phyloP scores from a whole-genome alignment of 208 protist species.

The Wallacemonas rigidus region DNA sequence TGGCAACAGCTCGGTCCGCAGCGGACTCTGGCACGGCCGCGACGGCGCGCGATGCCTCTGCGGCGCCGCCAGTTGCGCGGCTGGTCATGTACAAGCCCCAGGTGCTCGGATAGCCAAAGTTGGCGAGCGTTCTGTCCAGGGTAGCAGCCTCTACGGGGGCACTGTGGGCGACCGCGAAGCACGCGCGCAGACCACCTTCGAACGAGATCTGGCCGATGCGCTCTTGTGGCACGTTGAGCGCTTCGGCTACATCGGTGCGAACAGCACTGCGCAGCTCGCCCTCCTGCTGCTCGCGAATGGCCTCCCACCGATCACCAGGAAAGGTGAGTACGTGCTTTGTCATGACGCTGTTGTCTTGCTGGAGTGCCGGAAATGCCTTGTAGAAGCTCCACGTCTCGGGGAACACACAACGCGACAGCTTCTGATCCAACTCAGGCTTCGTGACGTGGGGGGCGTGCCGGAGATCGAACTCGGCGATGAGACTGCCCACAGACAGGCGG shows the following conservation, averaged over 20 bases:
- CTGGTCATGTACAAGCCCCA: conserved; percentile 31
- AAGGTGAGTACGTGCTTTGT: conserved; percentile 16
- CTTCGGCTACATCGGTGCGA: conserved; percentile 2
- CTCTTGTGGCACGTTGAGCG: conserved; percentile 3
- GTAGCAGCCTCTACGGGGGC: neutral
- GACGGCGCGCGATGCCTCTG: neutral
- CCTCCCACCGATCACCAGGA: conserved; percentile 8
- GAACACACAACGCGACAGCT: conserved; percentile 11
- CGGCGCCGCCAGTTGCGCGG: neutral
- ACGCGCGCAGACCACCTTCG: conserved; percentile 26
- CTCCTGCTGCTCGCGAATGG: conserved; percentile 17
- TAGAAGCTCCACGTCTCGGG: conserved; percentile 20
- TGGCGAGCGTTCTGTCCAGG: conserved; percentile 20
- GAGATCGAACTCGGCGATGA: conserved; percentile 32
- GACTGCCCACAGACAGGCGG: conserved; percentile 25
- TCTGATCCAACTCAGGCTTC: conserved; percentile 19
- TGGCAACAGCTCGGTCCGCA: neutral
- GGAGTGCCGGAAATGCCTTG: conserved; percentile 6
- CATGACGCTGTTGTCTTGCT: conserved; percentile 11
- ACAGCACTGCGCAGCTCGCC: conserved; percentile 15
- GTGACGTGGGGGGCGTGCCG: conserved; percentile 19
- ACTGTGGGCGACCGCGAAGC: conserved; percentile 31
- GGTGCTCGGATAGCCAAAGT: conserved; percentile 25
- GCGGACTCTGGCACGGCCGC: neutral
- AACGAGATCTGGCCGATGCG: conserved; percentile 8